A percentile compares a stretch with the other conserved stretches of the same genome.
Conservation (phyloP, 2,329 filamentous ascomycete species). For the Cladosporium sp. region DNA sequence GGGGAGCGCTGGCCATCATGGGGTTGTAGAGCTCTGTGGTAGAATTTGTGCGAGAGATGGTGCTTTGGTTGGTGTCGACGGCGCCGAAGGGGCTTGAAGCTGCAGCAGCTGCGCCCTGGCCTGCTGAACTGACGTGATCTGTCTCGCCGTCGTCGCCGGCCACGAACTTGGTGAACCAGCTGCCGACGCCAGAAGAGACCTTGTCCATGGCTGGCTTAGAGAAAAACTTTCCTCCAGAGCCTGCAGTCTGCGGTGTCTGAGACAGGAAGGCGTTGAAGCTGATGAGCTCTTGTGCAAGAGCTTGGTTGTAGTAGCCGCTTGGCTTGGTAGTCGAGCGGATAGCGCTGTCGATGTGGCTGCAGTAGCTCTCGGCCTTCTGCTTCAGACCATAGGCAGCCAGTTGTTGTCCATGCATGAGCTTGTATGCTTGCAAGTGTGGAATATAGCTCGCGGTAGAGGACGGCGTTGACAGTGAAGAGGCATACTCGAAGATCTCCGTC, state of each 20-base stretch:
- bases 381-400: constrained; percentile 80
- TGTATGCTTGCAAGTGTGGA: constrained; percentile 86
- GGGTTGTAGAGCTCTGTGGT: constrained; percentile 71
- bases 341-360: constrained; percentile 72
- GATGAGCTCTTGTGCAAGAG: constrained; percentile 72
- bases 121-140: constrained; percentile 50
- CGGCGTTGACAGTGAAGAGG: constrained; percentile 62
- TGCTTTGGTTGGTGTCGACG: constrained; percentile 59
- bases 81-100: constrained; percentile 78
- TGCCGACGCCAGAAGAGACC: constrained; percentile 85
- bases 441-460: constrained; percentile 41
- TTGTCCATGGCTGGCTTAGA: constrained; percentile 95
- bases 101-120: constrained; percentile 41
- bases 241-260: constrained; percentile 74
- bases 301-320: constrained; percentile 79
- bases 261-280: constrained; percentile 80
- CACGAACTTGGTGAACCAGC: constrained; percentile 94
- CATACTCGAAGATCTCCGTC: constrained; percentile 96
- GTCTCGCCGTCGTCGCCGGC: constrained; percentile 79
- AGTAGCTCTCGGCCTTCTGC: constrained; percentile 84
- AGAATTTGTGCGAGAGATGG: constrained; percentile 55
- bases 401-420: constrained; percentile 78
- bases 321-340: constrained; percentile 77
- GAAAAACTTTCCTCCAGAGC: constrained; percentile 63
- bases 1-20: constrained; percentile 35